Evolutionary conservation across 164 flowering plant species (phyloP), one percentile per base, ranked within the genome.

Genomic region (Sedum album): DNA sequence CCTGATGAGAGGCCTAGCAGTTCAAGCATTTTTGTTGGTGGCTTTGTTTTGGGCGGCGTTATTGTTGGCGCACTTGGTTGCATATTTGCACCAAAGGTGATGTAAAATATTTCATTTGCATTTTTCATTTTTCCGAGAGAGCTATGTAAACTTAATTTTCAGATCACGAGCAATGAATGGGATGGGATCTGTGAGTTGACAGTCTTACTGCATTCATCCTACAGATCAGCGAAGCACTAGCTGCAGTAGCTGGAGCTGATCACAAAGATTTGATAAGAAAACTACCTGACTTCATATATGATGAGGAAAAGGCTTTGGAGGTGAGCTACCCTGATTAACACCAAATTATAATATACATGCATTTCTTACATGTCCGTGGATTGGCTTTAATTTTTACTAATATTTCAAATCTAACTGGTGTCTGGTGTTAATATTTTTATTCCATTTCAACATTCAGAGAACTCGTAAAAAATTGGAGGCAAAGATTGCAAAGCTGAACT

Each of bases 301-400:
- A 95, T 76, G 97, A 95, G 77, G 99, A 95, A 31, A 92, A 88
- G 70, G 93, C 93, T 75, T 76, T 90, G 80, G 97, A 95, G 96
- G 99, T 88, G 67, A 72, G 77, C 13, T 23, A 26, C 15, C 69
- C 76, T 17, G 39, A 71, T 73, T 11, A 13, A 41, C 8, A 70
- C 63, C 36, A 1, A 38, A 46, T 15, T 15, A 35, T 39, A 20
- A 35, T 15, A 28, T 14, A 66, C 28, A 38, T 38, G 4, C 15
- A 21, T 21, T n/a, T n/a, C n/a, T 6, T 17, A 62, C 6, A 4
- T n/a, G 3, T 62, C 15, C 39, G 0, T 62, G 39, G 4, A 15
- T 26, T 8, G 57, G 57, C 57, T 26, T 21, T 51, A n/a, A 20
- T 21, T 20, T 21, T 6, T 51, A 6, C 7, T 55, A 41, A 26